Conservation (phyloP, 345 rosid species). For the Eucalyptus decipiens region DNA sequence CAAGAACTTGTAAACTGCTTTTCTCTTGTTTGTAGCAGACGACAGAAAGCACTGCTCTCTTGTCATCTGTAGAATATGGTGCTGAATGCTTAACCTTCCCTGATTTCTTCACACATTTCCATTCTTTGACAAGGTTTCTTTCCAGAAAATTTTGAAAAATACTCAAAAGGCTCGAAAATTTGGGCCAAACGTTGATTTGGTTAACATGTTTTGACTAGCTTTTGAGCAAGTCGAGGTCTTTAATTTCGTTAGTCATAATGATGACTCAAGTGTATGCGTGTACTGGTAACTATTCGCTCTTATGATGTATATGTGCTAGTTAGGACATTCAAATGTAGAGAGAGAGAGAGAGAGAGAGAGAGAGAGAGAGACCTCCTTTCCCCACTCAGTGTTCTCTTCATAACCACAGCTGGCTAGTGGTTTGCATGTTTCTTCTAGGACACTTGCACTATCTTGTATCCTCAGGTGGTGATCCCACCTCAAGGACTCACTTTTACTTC, state of each 20-base stretch:
- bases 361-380: conserved; percentile 9
- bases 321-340: background rate
- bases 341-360: background rate
- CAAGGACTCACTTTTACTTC: background rate
- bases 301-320: background rate
- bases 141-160: background rate
- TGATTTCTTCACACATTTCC: background rate
- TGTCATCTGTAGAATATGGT: background rate
- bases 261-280: background rate
- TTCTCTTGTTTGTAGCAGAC: background rate
- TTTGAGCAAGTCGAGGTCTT: background rate
- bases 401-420: conserved; percentile 7
- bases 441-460: background rate
- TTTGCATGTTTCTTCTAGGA: conserved; percentile 3
- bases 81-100: background rate
- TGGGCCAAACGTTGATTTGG: background rate
- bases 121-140: background rate
- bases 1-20: background rate
- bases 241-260: background rate
- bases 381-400: conserved; percentile 15
- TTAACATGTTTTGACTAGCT: background rate
- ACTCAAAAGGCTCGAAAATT: background rate
- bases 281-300: background rate
- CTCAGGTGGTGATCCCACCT: background rate
- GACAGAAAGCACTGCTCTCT: background rate